These are phyloP conservation scores for Dimocarpus longan DNA, from an alignment of 345 rosid species.

Conservation along the genomic window DNA sequence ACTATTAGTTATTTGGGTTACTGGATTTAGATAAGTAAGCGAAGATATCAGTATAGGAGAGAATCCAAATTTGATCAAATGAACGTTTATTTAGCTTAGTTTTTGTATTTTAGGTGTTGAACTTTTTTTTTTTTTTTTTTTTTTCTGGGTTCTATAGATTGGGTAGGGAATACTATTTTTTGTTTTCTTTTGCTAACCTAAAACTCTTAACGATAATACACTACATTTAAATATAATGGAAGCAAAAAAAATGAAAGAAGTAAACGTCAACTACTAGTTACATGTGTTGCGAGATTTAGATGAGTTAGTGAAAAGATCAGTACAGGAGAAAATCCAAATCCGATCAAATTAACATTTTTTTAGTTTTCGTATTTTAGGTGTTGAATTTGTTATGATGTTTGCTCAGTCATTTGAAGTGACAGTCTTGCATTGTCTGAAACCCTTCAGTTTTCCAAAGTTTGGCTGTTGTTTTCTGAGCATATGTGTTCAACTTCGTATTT, in stretches of 20 bases:
- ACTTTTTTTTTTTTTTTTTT: not conserved
- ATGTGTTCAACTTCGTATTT: not conserved
- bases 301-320: too few species aligned
- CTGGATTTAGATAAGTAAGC: too few species aligned
- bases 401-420: not conserved
- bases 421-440: not conserved
- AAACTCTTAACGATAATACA: too few species aligned
- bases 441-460: not conserved
- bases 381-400: not conserved
- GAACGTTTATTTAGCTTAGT: not conserved
- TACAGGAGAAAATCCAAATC: too few species aligned
- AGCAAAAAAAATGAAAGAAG: too few species aligned
- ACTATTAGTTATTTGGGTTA: too few species aligned
- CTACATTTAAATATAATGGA: too few species aligned
- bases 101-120: not conserved
- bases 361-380: not conserved
- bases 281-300: too few species aligned
- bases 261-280: too few species aligned
- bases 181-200: not conserved
- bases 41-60: too few species aligned
- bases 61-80: too few species aligned
- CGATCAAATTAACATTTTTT: not conserved
- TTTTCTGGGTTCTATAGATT: too few species aligned
- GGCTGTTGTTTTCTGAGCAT: not conserved
- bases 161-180: not conserved